phyloP scores from a whole-genome alignment of 2,329 filamentous ascomycete species.

The Didymella glomerata region DNA sequence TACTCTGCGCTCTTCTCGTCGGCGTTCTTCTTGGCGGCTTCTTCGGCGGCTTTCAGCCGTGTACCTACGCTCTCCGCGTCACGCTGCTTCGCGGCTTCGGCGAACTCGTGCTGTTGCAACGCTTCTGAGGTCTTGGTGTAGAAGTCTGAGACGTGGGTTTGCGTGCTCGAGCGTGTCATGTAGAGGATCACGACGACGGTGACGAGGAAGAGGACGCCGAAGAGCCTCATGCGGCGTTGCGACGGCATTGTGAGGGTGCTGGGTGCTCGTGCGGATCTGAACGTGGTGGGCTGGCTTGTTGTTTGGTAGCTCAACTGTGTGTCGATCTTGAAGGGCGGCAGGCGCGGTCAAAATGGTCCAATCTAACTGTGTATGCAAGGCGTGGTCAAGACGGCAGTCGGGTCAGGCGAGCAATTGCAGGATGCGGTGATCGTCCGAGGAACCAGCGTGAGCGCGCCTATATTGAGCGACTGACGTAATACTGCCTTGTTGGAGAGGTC shows the following conservation, averaged over 20 bases:
- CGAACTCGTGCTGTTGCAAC: constrained; percentile 50
- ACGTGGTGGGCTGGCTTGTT: not conserved
- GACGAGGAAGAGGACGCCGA: constrained; percentile 70
- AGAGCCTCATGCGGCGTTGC: constrained; percentile 71
- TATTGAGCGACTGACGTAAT: constrained; percentile 7
- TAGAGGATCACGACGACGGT: constrained; percentile 75
- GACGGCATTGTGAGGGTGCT: constrained; percentile 44
- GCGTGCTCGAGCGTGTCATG: constrained; percentile 70
- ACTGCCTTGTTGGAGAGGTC: not conserved
- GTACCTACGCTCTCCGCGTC: constrained; percentile 64
- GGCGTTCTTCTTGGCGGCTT: constrained; percentile 72
- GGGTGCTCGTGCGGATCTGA: not conserved
- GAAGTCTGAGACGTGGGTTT: constrained; percentile 63
- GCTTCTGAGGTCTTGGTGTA: constrained; percentile 67
- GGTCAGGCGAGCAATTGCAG: constrained; percentile 21
- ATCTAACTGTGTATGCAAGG: constrained; percentile 20
- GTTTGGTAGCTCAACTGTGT: not conserved
- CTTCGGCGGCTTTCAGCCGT: constrained; percentile 73
- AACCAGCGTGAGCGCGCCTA: constrained; percentile 4
- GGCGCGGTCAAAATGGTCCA: not conserved
- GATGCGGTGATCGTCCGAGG: constrained; percentile 15
- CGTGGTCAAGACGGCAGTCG: constrained; percentile 9
- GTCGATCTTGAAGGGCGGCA: not conserved
- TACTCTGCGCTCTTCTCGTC: constrained; percentile 69
- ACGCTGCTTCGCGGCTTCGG: constrained; percentile 55